Conservation (phyloP, 1,284 basidiomycete genomes). For the Hymenochaete sp. region DNA sequence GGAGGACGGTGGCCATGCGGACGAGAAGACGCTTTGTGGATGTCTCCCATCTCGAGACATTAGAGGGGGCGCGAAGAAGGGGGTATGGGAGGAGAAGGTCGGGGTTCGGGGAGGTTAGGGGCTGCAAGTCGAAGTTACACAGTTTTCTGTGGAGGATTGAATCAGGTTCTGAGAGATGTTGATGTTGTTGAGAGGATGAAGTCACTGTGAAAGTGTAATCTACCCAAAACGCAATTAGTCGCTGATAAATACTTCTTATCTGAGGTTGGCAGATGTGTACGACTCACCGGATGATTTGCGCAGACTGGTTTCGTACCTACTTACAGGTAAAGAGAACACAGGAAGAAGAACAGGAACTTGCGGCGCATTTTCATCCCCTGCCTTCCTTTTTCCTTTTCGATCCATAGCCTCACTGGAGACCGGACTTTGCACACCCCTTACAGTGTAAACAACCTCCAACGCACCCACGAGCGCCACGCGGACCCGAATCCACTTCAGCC, state of each 20-base stretch:
- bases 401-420: not conserved
- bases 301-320: constrained; percentile 52
- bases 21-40: constrained; percentile 3
- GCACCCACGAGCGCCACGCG: constrained; percentile 43
- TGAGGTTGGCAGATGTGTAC: too few species aligned
- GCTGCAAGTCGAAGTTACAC: constrained; percentile 9
- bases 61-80: not conserved
- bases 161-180: not conserved
- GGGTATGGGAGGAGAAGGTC: constrained; percentile 11
- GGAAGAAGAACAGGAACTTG: constrained; percentile 44
- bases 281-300: constrained; percentile 43
- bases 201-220: too few species aligned
- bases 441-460: constrained; percentile 36
- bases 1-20: constrained; percentile 2
- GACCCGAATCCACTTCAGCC: constrained; percentile 58
- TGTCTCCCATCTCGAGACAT: not conserved
- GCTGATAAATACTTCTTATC: too few species aligned
- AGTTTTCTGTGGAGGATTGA: constrained; percentile 1
- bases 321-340: constrained; percentile 57
- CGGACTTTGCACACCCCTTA: constrained; percentile 48
- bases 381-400: constrained; percentile 21
- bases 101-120: constrained; percentile 10
- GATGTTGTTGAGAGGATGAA: too few species aligned
- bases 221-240: too few species aligned
- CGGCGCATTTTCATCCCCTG: constrained; percentile 23